A percentile compares a stretch with the other conserved stretches of the same genome.
Conservation (phyloP, 176 grass and related monocot species). For the maize (Zea mays) region Zm-B73-REFERENCE-NAM-5.0 NC_050105.1:26434501-26435000, state of each 20-base stretch:
- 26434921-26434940: slow-evolving; percentile 7
- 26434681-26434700: slow-evolving; percentile 23
- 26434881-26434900: slow-evolving; percentile 97
- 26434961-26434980: not conserved
- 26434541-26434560: slow-evolving; percentile 90
- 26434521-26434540: slow-evolving; percentile 87
- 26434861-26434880: slow-evolving; percentile 82
- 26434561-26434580: slow-evolving; percentile 68
- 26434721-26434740: slow-evolving; percentile 20
- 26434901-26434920: slow-evolving; percentile 93
- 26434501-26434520: slow-evolving; percentile 79
- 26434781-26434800: slow-evolving; percentile 58
- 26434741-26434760: slow-evolving; percentile 63
- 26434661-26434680: slow-evolving; percentile 84
- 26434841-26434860: slow-evolving; percentile 98
- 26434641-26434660: slow-evolving; percentile 80
- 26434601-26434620: slow-evolving; percentile 82
- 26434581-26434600: slow-evolving; percentile 84
- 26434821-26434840: slow-evolving; percentile 85
- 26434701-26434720: slow-evolving; percentile 9
- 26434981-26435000: slow-evolving; percentile 6
- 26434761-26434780: slow-evolving; percentile 68
- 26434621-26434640: slow-evolving; percentile 75
- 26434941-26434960: slow-evolving; percentile 4
- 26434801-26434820: slow-evolving; percentile 63